Evolutionary conservation across 768 basidiomycete genomes (phyloP), one percentile per base, ranked within the genome.

Genomic region (Tulasnella sp.): DNA sequence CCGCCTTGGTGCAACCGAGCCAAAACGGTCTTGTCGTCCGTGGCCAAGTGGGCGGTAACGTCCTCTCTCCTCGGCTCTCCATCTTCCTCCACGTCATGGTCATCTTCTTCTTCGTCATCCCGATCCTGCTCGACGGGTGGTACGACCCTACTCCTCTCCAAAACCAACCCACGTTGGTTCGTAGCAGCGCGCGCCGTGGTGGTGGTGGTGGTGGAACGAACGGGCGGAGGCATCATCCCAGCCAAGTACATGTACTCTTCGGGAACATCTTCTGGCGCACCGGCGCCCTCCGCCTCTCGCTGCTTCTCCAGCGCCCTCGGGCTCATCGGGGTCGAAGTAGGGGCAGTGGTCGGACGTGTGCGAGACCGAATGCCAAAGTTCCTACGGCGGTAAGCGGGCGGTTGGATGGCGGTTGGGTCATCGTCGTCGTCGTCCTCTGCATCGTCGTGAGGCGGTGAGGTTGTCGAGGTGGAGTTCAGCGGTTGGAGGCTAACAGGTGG

Each of bases 1-100:
- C 44, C 48, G 19, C 36, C 40, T 44, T 31, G 34, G 5, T 77
- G 68, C 36, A 81, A 46, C 31, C 76, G 21, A 38, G 39, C 80
- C 27, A 81, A 56, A 34, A 52, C 39, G 0, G 75, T 19, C 44
- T 81, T 81, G 75, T 81, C 81, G 42, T 81, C 81, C 62, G 81
- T 81, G 27, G 81, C 81, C 3, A 81, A 40, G 42, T 81, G 81
- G 24, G 72, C 80, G 18, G 71, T 38, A 16, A 78, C 31, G 36
- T 52, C 71, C 31, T 46, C 78, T 10, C 72, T 68, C 46, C 31
- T 46, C 0, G 27, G 19, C 44, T 44, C 8, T 16, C 12, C 44
- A 44, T 44, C 44, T 16, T 1, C 14, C 3, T 18, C 44, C 16
- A 18, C 44, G 10, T 44, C 31, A 19, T 68, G 58, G 5, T 27